These are phyloP conservation scores for Colletotrichum sp. DNA, from an alignment of 2,329 filamentous ascomycete species.

Conservation along the genomic window DNA sequence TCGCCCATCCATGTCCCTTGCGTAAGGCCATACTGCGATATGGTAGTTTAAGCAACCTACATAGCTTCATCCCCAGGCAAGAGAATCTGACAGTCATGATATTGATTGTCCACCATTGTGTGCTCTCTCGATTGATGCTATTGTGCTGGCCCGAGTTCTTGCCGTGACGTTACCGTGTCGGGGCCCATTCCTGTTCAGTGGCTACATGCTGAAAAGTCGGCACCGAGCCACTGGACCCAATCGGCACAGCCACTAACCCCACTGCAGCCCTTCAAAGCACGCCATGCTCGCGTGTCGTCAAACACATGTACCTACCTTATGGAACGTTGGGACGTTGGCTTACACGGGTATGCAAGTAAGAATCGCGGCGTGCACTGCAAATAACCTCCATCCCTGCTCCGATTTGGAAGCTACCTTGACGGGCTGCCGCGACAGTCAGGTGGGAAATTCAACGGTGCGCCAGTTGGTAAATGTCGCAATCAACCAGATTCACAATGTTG, in stretches of 20 bases:
- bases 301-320: no score
- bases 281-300: background rate
- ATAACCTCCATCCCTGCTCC: background rate
- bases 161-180: background rate
- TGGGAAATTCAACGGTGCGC: background rate
- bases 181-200: background rate
- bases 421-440: background rate
- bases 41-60: background rate
- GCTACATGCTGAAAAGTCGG: background rate
- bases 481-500: background rate
- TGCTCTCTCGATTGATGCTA: background rate
- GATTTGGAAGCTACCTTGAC: background rate
- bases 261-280: background rate
- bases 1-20: background rate
- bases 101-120: background rate
- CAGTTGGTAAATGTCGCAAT: background rate
- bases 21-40: background rate
- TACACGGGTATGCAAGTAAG: background rate
- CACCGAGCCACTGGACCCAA: background rate
- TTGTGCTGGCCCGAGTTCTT: background rate
- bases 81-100: background rate
- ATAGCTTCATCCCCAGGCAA: background rate
- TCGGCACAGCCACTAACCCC: background rate
- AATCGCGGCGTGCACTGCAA: background rate
- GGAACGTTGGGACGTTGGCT: background rate